Base-by-base conservation (phyloP, 2,329 filamentous ascomycete species). In the Orbilia javanica region DNA sequence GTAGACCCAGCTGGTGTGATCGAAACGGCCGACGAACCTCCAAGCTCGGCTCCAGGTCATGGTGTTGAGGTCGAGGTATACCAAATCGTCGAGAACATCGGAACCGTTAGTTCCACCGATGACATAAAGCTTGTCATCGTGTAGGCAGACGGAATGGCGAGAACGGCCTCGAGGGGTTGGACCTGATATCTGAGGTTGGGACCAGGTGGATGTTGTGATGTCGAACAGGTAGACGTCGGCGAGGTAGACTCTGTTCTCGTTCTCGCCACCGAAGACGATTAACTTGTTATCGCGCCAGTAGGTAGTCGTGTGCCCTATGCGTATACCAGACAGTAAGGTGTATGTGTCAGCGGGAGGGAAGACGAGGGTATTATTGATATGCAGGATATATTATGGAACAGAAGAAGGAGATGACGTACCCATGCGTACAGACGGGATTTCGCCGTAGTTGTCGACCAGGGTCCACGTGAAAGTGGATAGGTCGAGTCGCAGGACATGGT, bases 201-300 rank as follows among this genome's bases (percentile, higher is more conserved):
- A 96, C 96, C 96, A 99, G 83, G 96, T 92, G 39, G 95, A 94
- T 0, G 93, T 96, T 83, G 94, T 93, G 73, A 99, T 89, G 83
- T 99, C 94, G 83, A 99, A 97, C 63, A 99, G 91, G 80, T 98
- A 96, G 22, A 99, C 89, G 83, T 99, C 96, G 57, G 94, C 96
- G 11, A 99, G 90, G 83, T 97, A 97, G 72, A 94, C 94, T 80
- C 94, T 90, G 83, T 98, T 96, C 84, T 99, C 96, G 84, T 99
- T 99, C 86, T 99, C 96, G 80, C 96, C 96, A 71, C 96, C 96
- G 83, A 97, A 99, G 1, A 99, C 94, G 1, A 99, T 88, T n/a
- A 99, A 87, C 84, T 98, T 98, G 84, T 95, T 92, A 79, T 93
- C 94, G 85, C 96, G 90, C 86, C 97, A 97, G 0, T 99, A 87